Percentiles rank a stretch among this genome's conserved stretches.
These are phyloP conservation scores for Mucor irregularis DNA, from an alignment of 371 early-diverging fungal genomes.

Conservation along the genomic window DNA sequence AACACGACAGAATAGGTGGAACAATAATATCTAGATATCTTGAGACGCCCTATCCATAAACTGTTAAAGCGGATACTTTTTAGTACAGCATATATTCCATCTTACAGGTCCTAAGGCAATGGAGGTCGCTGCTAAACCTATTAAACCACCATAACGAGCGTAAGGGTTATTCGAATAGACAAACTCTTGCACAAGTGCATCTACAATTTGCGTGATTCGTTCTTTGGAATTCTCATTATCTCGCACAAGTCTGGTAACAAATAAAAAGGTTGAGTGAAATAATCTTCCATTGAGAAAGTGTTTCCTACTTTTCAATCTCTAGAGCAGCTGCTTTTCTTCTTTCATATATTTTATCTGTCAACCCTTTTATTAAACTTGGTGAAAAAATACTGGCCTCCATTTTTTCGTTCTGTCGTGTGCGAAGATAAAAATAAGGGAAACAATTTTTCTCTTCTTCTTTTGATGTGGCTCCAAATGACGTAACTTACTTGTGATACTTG, in stretches of 20 bases:
- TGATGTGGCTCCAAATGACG: background rate
- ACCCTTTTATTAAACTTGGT: slow-evolving; percentile 49
- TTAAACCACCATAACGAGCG: slow-evolving; percentile 89
- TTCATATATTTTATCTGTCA: slow-evolving; percentile 88
- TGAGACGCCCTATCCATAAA: slow-evolving; percentile 54
- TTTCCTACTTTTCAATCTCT: slow-evolving; percentile 77
- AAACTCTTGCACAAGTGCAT: slow-evolving; percentile 77
- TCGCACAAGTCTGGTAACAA: slow-evolving; percentile 76
- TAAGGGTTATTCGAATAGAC: slow-evolving; percentile 78
- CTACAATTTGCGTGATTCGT: slow-evolving; percentile 65
- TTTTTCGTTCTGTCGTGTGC: background rate
- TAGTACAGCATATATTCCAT: too few species aligned
- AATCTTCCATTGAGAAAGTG: background rate
- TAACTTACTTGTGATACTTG: background rate
- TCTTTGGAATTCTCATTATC: slow-evolving; percentile 61
- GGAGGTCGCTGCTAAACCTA: slow-evolving; percentile 85
- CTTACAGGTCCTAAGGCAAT: slow-evolving; percentile 80
- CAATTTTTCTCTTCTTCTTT: background rate
- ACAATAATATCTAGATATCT: slow-evolving; percentile 74
- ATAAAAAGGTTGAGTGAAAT: background rate
- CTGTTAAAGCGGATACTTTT: background rate
- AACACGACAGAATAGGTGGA: slow-evolving; percentile 89
- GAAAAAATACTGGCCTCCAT: slow-evolving; percentile 38
- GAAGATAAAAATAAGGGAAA: slow-evolving; percentile 1
- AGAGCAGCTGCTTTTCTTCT: slow-evolving; percentile 86